A percentile compares a stretch with the other conserved stretches of the same genome.
Conservation (phyloP, 345 rosid genomes). For the Citrus inodora region DNA sequence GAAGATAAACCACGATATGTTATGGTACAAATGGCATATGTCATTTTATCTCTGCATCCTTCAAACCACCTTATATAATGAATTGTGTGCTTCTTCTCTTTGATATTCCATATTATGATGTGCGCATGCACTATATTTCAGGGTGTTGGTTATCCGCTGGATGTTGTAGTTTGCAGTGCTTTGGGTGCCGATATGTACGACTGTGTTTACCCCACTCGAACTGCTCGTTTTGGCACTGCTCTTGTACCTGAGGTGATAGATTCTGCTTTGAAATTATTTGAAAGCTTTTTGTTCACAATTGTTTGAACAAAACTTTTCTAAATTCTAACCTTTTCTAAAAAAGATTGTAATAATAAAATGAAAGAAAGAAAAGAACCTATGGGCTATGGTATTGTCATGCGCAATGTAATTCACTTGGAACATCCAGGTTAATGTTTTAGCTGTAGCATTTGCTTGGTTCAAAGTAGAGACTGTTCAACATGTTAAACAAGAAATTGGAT, state of each 20-base stretch:
- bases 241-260: conserved; percentile 68
- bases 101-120: neutral
- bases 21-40: conserved; percentile 40
- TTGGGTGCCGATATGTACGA: conserved; percentile 86
- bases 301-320: neutral
- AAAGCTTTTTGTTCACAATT: neutral
- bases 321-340: neutral
- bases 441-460: neutral
- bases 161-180: conserved; percentile 83
- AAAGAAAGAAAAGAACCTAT: neutral
- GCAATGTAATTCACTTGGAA: neutral
- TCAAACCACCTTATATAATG: neutral
- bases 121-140: conserved; percentile 22
- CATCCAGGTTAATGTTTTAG: neutral
- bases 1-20: conserved; percentile 86
- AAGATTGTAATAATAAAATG: neutral
- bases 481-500: neutral
- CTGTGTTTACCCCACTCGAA: conserved; percentile 80
- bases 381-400: neutral
- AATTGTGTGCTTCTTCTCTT: neutral
- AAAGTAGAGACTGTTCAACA: neutral
- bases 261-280: conserved; percentile 5
- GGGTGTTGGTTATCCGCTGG: conserved; percentile 87
- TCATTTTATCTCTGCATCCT: neutral
- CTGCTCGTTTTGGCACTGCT: conserved; percentile 86